Percentiles rank a stretch among this genome's conserved stretches.
Conservation (phyloP, 2,329 filamentous ascomycete genomes). For the Alternaria solani region DNA sequence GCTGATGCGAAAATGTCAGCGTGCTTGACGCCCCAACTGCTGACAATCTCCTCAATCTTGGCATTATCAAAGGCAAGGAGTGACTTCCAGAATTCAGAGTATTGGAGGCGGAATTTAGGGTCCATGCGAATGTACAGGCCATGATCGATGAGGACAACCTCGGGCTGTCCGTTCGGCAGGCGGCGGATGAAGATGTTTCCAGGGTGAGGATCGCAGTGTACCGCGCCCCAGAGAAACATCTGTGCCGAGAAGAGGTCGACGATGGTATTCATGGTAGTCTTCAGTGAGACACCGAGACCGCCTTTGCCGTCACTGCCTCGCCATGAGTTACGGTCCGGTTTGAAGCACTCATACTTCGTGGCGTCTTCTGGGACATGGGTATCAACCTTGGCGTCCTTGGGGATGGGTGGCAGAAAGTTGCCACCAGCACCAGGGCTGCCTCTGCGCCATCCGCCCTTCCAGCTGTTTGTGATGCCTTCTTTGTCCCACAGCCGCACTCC, state of each 20-base stretch:
- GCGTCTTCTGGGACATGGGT: constrained; percentile 41
- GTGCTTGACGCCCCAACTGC: constrained; percentile 85
- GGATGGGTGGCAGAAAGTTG: constrained; percentile 62
- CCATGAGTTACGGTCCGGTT: constrained; percentile 83
- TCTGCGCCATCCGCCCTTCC: constrained; percentile 78
- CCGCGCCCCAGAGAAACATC: constrained; percentile 95
- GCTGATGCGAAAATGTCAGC: constrained; percentile 91
- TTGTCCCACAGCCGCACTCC: constrained; percentile 94
- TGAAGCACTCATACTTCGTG: constrained; percentile 66
- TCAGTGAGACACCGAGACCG: constrained; percentile 81
- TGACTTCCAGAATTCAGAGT: constrained; percentile 90
- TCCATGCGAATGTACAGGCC: constrained; percentile 94
- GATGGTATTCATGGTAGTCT: constrained; percentile 95
- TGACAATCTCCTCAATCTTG: constrained; percentile 75
- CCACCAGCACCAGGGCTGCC: constrained; percentile 82
- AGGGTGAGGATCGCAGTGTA: constrained; percentile 96
- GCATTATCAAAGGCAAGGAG: constrained; percentile 92
- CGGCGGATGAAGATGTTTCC: constrained; percentile 97
- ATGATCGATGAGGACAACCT: constrained; percentile 96
- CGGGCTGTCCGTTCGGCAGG: constrained; percentile 78
- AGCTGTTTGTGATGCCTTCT: constrained; percentile 75
- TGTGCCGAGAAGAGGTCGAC: constrained; percentile 96
- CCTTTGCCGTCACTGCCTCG: constrained; percentile 74
- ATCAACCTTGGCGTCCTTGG: constrained; percentile 47
- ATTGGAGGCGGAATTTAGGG: constrained; percentile 82